A percentile compares a stretch with the other conserved stretches of the same genome.
Evolutionary conservation across 2,329 filamentous ascomycete species (phyloP).

Genomic region (Aspergillus piperis): DNA sequence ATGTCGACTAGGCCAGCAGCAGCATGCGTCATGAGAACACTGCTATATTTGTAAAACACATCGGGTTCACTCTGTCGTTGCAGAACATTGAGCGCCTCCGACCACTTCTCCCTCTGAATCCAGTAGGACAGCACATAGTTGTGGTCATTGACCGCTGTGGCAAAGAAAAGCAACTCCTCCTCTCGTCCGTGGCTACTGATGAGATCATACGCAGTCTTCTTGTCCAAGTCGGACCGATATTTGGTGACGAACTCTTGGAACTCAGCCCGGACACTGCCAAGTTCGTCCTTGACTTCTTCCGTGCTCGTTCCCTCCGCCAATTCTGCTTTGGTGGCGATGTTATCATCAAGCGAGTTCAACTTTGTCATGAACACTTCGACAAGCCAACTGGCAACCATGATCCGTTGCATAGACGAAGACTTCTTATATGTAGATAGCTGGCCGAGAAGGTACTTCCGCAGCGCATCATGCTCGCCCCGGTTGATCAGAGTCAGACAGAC

Average conservation of each 20-base stretch:
- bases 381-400: conserved; percentile 94
- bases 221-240: conserved; percentile 84
- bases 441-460: conserved; percentile 84
- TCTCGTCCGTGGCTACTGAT: conserved; percentile 95
- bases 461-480: conserved; percentile 81
- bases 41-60: conserved; percentile 95
- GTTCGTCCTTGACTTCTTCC: conserved; percentile 66
- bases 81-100: conserved; percentile 79
- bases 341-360: conserved; percentile 90
- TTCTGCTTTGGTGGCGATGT: conserved; percentile 85
- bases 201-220: conserved; percentile 90
- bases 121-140: conserved; percentile 96
- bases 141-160: conserved; percentile 84
- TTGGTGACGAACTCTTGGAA: conserved; percentile 85
- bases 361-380: conserved; percentile 97
- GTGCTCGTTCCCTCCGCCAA: conserved; percentile 71
- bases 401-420: conserved; percentile 82
- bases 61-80: conserved; percentile 91
- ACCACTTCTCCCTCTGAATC: conserved; percentile 93
- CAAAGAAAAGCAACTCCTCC: conserved; percentile 88
- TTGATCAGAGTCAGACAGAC: conserved; percentile 91
- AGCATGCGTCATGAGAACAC: conserved; percentile 89
- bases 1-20: conserved; percentile 89
- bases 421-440: conserved; percentile 83
- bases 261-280: conserved; percentile 71